Evolutionary conservation across 257 asterid genomes (phyloP).

Genomic region (Echium plantagineum): DNA sequence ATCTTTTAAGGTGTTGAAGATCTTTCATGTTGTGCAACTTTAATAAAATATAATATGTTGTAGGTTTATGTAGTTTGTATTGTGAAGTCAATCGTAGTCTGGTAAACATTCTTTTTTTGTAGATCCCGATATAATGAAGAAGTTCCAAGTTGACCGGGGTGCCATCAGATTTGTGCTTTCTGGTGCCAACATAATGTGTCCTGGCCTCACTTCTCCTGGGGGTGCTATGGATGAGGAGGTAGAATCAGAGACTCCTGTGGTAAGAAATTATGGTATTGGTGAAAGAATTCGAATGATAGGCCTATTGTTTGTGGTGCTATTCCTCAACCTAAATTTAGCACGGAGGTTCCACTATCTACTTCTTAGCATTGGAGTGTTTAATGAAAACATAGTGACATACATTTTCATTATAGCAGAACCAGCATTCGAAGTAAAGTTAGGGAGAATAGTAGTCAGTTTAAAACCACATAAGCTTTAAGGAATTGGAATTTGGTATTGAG

Average conservation of each 20-base stretch:
- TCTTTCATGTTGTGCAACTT: not conserved
- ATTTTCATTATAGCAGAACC: too few relatives aligned
- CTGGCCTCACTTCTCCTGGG: conserved; percentile 97
- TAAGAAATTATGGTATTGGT: conserved; percentile 14
- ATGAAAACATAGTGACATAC: not conserved
- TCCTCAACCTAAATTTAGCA: too few relatives aligned
- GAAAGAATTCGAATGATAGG: not conserved
- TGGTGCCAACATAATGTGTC: conserved; percentile 99
- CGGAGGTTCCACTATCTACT: too few relatives aligned
- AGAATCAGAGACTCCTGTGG: conserved; percentile 86
- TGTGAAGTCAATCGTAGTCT: not conserved
- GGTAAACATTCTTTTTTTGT: conserved; percentile 16
- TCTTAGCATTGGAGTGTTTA: not conserved
- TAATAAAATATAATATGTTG: not conserved
- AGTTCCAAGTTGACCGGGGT: conserved; percentile 94
- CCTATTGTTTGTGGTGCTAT: not conserved
- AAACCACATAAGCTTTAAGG: not conserved
- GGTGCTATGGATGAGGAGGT: conserved; percentile 89
- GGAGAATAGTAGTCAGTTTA: not conserved
- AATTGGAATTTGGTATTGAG: not conserved
- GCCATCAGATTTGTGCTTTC: conserved; percentile 89
- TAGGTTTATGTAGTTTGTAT: not conserved
- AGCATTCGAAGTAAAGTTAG: too few relatives aligned
- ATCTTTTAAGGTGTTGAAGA: too few relatives aligned
- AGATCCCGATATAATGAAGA: conserved; percentile 97